Evolutionary conservation across 2,329 filamentous ascomycete genomes (phyloP), one percentile per base, ranked within the genome.

Genomic region (Calonectria montana): DNA sequence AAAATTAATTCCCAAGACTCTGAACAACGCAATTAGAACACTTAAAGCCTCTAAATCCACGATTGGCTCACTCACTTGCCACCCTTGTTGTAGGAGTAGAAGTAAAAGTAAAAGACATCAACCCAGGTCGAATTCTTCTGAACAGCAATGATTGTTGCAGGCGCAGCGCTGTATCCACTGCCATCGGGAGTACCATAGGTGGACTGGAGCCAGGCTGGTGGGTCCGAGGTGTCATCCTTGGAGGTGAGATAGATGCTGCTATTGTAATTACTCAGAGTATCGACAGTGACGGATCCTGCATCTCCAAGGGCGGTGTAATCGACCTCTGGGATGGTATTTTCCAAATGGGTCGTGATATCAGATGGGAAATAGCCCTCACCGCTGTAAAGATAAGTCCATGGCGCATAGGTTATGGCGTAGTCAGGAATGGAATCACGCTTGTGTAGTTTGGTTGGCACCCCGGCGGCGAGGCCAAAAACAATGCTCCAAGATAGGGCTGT

Each of bases 51-150:
- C 4, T 6, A 18, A 25, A 10, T 31, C 9, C 1, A 16, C 27
- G 8, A 16, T n/a, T 15, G 1, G 27, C 13, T 35, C 37, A 57
- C 53, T 57, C 35, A 39, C 53, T 57, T 57, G 31, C 53, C 53
- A 25, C 53, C 53, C 12, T 57, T 31, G 21, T 57, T 57, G 53
- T 59, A 59, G 13, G 53, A 59, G 53, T 59, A 59, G 16, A 59
- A 59, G 18, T 59, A 59, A 18, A 59, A 59, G 15, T 59, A 59
- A 27, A 59, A 59, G 35, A 59, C 53, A 9, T 59, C 53, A 3
- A 59, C 53, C 53, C 53, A 59, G 31, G 31, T 59, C 10, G 31
- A 59, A 13, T 59, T 59, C 53, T 59, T 59, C 31, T 59, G 53
- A 23, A 59, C 31, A 18, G 53, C 53, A 37, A 59, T 59, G 21